These are phyloP conservation scores for Striga hermonthica DNA, from an alignment of 305 asterid species.

Conservation along the genomic window DNA sequence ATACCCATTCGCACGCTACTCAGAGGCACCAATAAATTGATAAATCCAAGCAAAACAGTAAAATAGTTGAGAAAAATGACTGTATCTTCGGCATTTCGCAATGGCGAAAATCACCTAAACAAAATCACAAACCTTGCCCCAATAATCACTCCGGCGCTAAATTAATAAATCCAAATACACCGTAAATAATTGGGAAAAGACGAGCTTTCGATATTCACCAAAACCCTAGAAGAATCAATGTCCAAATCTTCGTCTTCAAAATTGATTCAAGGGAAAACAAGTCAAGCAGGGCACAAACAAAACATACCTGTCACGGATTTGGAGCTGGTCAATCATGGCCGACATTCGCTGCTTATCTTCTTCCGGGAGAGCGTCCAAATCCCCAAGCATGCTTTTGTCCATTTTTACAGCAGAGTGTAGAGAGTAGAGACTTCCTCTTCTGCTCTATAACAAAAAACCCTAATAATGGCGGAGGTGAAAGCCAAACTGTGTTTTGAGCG, in stretches of 20 bases:
- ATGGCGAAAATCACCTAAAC: too few species aligned
- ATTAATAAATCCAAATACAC: background rate
- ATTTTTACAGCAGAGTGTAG: conserved; percentile 34
- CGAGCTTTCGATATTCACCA: background rate
- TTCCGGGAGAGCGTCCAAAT: conserved; percentile 78
- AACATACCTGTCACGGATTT: conserved; percentile 67
- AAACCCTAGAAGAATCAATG: background rate
- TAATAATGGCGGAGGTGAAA: conserved; percentile 28
- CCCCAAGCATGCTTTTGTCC: conserved; percentile 89
- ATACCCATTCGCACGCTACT: too few species aligned
- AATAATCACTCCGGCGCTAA: background rate
- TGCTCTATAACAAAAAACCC: conserved; percentile 37
- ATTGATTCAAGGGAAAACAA: background rate
- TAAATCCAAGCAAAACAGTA: too few species aligned
- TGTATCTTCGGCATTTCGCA: too few species aligned
- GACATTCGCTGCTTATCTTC: conserved; percentile 79
- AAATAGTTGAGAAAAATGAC: too few species aligned
- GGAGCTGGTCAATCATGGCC: conserved; percentile 83
- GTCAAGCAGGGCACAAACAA: background rate
- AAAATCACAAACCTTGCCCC: too few species aligned
- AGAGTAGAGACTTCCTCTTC: background rate
- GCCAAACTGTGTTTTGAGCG: background rate
- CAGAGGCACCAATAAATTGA: too few species aligned
- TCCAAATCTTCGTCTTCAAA: background rate
- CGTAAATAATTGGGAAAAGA: background rate